A percentile compares a stretch with the other conserved stretches of the same genome.
Conservation (phyloP, 179 eudicot genomes). For the Dionaea muscipula region DNA sequence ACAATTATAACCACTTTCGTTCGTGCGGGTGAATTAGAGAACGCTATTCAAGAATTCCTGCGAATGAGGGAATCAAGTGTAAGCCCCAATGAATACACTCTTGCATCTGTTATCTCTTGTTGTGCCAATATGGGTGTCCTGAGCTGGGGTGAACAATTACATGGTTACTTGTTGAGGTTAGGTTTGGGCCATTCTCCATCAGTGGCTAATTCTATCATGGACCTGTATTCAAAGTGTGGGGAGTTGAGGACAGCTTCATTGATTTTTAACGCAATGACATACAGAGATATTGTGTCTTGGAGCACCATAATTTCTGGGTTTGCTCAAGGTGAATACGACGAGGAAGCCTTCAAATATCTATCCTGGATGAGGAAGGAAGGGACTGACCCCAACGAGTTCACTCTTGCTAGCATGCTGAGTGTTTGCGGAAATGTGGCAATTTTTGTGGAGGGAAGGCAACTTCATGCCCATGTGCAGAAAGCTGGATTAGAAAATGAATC, state of each 20-base stretch:
- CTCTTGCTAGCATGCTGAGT: constrained; percentile 62
- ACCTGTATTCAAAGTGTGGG: constrained; percentile 71
- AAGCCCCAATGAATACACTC: constrained; percentile 65
- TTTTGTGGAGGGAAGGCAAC: constrained; percentile 76
- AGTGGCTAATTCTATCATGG: constrained; percentile 67
- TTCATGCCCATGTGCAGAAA: constrained; percentile 57
- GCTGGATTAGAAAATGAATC: constrained; percentile 52
- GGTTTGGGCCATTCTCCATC: constrained; percentile 45
- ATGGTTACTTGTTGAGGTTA: constrained; percentile 39
- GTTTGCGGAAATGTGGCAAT: constrained; percentile 63
- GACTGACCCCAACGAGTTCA: constrained; percentile 66
- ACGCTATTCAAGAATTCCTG: constrained; percentile 42
- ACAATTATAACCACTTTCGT: constrained; percentile 53
- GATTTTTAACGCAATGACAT: constrained; percentile 41
- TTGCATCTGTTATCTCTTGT: constrained; percentile 60
- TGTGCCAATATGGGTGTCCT: constrained; percentile 43
- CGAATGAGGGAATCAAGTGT: constrained; percentile 45
- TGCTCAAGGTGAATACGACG: constrained; percentile 62
- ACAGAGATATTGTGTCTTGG: constrained; percentile 74
- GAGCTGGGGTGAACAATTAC: constrained; percentile 60
- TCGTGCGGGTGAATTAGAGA: constrained; percentile 48
- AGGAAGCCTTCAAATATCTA: constrained; percentile 53
- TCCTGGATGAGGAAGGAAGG: constrained; percentile 71
- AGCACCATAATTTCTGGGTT: constrained; percentile 72
- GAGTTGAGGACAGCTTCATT: constrained; percentile 28